A percentile compares a stretch with the other conserved stretches of the same genome.
phyloP scores from a whole-genome alignment of 768 basidiomycete genomes.

The Polyporus arcularius region DNA sequence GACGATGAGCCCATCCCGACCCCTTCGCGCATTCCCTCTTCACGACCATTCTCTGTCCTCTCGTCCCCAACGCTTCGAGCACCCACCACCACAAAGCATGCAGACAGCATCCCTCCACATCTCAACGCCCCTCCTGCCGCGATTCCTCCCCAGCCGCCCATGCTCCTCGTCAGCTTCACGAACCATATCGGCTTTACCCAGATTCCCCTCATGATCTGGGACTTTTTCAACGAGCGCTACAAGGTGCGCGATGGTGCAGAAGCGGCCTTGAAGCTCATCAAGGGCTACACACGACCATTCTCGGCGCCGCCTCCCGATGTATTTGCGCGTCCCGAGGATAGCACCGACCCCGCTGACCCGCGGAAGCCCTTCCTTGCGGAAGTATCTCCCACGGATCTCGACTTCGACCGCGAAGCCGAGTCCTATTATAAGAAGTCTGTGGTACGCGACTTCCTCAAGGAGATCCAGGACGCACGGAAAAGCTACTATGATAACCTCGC shows the following conservation, averaged over 20 bases:
- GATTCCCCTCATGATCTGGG: slow-evolving; percentile 88
- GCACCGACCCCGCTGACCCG: slow-evolving; percentile 29
- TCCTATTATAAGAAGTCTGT: slow-evolving; percentile 67
- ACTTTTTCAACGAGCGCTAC: slow-evolving; percentile 86
- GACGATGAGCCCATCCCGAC: slow-evolving; percentile 46
- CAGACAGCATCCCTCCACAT: slow-evolving; percentile 26
- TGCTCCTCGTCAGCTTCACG: slow-evolving; percentile 74
- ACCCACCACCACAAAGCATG: slow-evolving; percentile 24
- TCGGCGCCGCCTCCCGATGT: slow-evolving; percentile 29
- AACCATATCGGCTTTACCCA: slow-evolving; percentile 81
- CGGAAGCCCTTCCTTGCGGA: slow-evolving; percentile 21
- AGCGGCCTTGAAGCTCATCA: slow-evolving; percentile 75
- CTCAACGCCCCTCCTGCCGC: slow-evolving; percentile 50
- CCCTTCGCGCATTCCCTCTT: slow-evolving; percentile 37
- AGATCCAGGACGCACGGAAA: slow-evolving; percentile 68
- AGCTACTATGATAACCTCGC: slow-evolving; percentile 77
- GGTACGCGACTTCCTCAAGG: slow-evolving; percentile 44
- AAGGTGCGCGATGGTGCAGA: slow-evolving; percentile 82
- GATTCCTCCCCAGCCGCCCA: slow-evolving; percentile 76
- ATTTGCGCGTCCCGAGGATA: slow-evolving; percentile 18
- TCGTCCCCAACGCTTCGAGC: slow-evolving; percentile 29
- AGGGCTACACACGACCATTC: slow-evolving; percentile 62
- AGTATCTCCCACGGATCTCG: slow-evolving; percentile 54
- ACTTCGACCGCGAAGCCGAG: slow-evolving; percentile 73
- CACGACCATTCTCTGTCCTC: slow-evolving; percentile 31